Base-by-base conservation (phyloP, 805 yeast species). In the Wickerhamomyces canadensis region DNA sequence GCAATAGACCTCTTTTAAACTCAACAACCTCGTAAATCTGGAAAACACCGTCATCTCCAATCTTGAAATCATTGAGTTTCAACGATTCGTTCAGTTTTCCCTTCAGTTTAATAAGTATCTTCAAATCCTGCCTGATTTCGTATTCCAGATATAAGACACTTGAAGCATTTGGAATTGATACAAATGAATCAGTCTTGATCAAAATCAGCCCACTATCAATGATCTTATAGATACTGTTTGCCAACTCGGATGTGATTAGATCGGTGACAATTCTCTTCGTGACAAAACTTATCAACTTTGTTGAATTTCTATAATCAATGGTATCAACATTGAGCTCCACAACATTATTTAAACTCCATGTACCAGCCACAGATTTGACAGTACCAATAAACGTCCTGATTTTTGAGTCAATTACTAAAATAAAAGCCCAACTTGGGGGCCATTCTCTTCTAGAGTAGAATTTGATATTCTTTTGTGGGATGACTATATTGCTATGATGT, bases 401-500 rank as follows among this genome's bases (percentile, higher is more conserved):
- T 10, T 50, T 48, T 5, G 52, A 43, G 14, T 55, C 55, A 15
- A 59, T 45, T 0, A 60, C 50, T 1, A 65, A 55, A 3, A 64
- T 52, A 18, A 68, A 47, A 37, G 57, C 62, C 72, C 72, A 68
- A 27, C 59, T 57, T 1, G 47, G 34, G 0, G 69, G 56, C 70
- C 69, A 64, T 25, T 48, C 54, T 6, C 39, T 60, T 48, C 49
- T 50, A 39, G 41, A 64, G 45, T 38, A 68, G 41, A 65, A 60
- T 39, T 62, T 58, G 25, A 76, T 48, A 23, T 42, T 42, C 27
- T 37, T 43, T 6, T 23, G 36, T 16, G 21, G 5, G 10, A 29
- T 29, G 19, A 8, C 5, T 17, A n/a, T 17, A 11, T 17, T 9
- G 15, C 15, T 16, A 19, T 13, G 18, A 4, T 16, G 18, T 4